phyloP scores from a whole-genome alignment of 805 yeast species.

The Kluyveromyces dobzhanskii region DNA sequence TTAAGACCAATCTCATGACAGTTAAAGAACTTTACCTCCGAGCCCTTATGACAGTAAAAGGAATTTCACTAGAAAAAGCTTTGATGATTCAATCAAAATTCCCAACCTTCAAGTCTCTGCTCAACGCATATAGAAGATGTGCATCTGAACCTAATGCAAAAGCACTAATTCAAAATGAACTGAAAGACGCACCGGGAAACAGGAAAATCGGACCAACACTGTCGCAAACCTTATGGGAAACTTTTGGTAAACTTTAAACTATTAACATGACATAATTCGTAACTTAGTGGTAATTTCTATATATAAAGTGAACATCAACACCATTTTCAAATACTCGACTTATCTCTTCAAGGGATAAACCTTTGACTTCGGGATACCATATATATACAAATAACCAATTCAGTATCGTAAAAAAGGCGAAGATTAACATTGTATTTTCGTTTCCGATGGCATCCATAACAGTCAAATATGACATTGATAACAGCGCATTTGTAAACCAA shows the following conservation, averaged over 20 bases:
- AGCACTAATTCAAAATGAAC: constrained; percentile 17
- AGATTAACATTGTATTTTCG: constrained; percentile 29
- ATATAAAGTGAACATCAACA: constrained; percentile 31
- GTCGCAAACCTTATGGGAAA: constrained; percentile 20
- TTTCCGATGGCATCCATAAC: constrained; percentile 25
- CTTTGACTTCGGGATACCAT: constrained; percentile 39
- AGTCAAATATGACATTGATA: constrained; percentile 32
- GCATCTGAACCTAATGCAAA: constrained; percentile 20
- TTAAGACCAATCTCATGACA: constrained; percentile 62
- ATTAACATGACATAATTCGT: background rate
- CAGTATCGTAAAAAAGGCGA: constrained; percentile 26
- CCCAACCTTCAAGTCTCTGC: constrained; percentile 57
- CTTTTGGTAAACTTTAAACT: constrained; percentile 6
- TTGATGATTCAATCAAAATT: constrained; percentile 59
- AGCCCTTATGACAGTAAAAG: constrained; percentile 72
- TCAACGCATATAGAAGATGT: constrained; percentile 24
- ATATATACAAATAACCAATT: constrained; percentile 34
- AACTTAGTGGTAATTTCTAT: constrained; percentile 23
- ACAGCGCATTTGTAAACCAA: constrained; percentile 34
- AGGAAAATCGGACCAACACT: constrained; percentile 26
- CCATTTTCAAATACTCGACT: constrained; percentile 34
- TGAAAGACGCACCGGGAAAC: constrained; percentile 27
- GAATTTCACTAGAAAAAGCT: constrained; percentile 83
- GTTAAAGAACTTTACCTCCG: constrained; percentile 66
- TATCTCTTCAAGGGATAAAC: constrained; percentile 36